Base-by-base conservation (phyloP, 2,329 filamentous ascomycete genomes). In the Calonectria pseudoturangicola region DNA sequence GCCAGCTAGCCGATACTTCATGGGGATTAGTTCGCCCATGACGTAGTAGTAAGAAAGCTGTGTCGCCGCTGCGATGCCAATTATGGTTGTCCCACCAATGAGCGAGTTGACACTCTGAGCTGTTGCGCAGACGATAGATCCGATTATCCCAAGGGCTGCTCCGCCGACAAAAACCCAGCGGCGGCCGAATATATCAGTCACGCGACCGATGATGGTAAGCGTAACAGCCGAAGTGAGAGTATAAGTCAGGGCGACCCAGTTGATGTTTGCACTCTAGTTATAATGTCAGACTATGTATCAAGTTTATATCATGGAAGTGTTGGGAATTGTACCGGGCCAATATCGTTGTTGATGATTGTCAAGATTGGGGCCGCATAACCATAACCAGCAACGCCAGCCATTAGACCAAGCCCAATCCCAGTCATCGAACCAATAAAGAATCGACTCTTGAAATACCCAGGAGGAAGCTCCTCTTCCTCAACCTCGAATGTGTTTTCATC, bases 11-110 rank as follows among this genome's bases (percentile, higher is more conserved):
- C 84, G 83, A 30, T 81, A 74, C 74, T 83, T 82, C 76, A 84
- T 85, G 13, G 83, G 83, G 8, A 85, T 83, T 25, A 86, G 78
- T 75, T 86, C 85, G 16, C 78, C 81, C 69, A 84, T 77, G 36
- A 84, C 80, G 56, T 82, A 83, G 66, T 78, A 79, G 80, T 83
- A 86, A 18, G 82, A 83, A 27, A 85, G 77, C 74, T 86, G 84
- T 2, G 81, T 80, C 8, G 83, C 74, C 5, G 80, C 81, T 6
- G 83, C 83, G 15, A 84, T 77, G 27, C 85, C 85, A 64, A 80
- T 78, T 56, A 86, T 79, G n/a, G 81, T 81, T 68, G 79, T 83
- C 48, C 82, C 84, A 41, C 77, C 80, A 68, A 86, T 85, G 43
- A 86, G 72, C 16, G 81, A 81, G 51, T 80, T 79, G 70, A 87